Evolutionary conservation across 2,329 filamentous ascomycete genomes (phyloP).

Genomic region (Ilyonectria destructans): DNA sequence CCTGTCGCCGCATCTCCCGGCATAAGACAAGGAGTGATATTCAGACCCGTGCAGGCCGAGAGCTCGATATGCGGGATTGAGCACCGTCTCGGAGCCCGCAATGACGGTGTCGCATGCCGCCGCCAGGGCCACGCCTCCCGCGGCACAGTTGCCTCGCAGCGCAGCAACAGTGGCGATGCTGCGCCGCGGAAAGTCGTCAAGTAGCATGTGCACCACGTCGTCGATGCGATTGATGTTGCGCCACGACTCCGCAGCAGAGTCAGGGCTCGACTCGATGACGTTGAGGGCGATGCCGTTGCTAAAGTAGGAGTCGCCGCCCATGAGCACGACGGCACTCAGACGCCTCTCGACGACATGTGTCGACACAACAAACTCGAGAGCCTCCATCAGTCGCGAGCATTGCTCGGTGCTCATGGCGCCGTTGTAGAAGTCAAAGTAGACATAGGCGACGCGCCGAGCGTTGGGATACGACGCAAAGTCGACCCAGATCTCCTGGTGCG

Average conservation of each 20-base stretch:
- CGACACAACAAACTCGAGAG: constrained; percentile 25
- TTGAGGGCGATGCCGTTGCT: constrained; percentile 41
- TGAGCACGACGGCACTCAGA: constrained; percentile 31
- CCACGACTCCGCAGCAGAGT: constrained; percentile 35
- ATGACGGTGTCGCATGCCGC: constrained; percentile 37
- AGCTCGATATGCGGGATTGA: constrained; percentile 37
- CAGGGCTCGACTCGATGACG: constrained; percentile 35
- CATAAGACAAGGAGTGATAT: constrained; percentile 36
- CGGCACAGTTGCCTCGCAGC: constrained; percentile 37
- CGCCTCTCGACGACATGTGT: constrained; percentile 10
- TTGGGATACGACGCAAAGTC: constrained; percentile 12
- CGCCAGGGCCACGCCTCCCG: constrained; percentile 37
- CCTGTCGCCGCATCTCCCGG: constrained; percentile 7
- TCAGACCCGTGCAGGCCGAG: constrained; percentile 38
- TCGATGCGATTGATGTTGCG: constrained; percentile 17
- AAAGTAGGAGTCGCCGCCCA: constrained; percentile 39
- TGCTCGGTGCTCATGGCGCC: constrained; percentile 38
- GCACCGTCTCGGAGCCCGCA: constrained; percentile 31
- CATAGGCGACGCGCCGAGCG: constrained; percentile 24
- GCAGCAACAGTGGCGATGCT: constrained; percentile 29
- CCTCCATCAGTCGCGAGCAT: constrained; percentile 37
- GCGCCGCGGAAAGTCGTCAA: constrained; percentile 11
- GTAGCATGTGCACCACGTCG: constrained; percentile 18
- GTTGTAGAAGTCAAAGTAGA: constrained; percentile 41
- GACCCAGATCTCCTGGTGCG: constrained; percentile 19